A percentile compares a stretch with the other conserved stretches of the same genome.
Conservation (phyloP, 1,139 yeast species). For the Kodamaea anthophila region DNA sequence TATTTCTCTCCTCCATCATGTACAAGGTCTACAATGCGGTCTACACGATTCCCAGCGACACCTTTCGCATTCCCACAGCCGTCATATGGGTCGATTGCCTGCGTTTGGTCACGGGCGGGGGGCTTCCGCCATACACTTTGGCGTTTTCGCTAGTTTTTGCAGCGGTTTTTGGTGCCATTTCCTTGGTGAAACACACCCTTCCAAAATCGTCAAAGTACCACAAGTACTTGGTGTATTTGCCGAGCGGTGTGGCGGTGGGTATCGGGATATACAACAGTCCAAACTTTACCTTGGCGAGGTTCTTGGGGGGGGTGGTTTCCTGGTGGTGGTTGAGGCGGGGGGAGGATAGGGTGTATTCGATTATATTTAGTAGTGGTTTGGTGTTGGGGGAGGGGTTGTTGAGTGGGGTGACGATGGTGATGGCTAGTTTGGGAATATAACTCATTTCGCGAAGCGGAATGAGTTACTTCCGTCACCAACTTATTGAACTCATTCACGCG, state of each 20-base stretch:
- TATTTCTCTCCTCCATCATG: conserved; percentile 71
- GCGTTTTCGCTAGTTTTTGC: conserved; percentile 65
- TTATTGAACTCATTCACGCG: too few species aligned
- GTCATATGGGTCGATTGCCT: conserved; percentile 96
- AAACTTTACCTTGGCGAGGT: conserved; percentile 87
- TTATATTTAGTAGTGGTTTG: conserved; percentile 85
- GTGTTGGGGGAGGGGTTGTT: conserved; percentile 91
- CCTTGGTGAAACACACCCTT: conserved; percentile 54
- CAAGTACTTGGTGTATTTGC: conserved; percentile 53
- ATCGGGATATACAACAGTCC: conserved; percentile 94
- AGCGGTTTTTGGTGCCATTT: conserved; percentile 58
- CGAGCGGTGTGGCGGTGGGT: conserved; percentile 96
- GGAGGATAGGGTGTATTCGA: conserved; percentile 55
- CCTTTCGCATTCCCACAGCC: conserved; percentile 89
- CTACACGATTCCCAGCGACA: conserved; percentile 75
- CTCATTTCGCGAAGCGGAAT: too few species aligned
- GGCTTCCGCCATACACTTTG: conserved; percentile 75
- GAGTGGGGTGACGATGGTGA: conserved; percentile 72
- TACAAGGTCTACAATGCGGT: conserved; percentile 76
- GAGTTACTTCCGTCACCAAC: too few species aligned
- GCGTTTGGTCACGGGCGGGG: conserved; percentile 84
- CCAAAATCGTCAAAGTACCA: conserved; percentile 34
- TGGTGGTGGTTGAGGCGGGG: conserved; percentile 47
- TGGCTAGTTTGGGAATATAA: conserved; percentile 63
- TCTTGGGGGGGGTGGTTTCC: conserved; percentile 79